These are phyloP conservation scores for Isatis lusitanica DNA, from an alignment of 441 rosid species.

Conservation along the genomic window DNA sequence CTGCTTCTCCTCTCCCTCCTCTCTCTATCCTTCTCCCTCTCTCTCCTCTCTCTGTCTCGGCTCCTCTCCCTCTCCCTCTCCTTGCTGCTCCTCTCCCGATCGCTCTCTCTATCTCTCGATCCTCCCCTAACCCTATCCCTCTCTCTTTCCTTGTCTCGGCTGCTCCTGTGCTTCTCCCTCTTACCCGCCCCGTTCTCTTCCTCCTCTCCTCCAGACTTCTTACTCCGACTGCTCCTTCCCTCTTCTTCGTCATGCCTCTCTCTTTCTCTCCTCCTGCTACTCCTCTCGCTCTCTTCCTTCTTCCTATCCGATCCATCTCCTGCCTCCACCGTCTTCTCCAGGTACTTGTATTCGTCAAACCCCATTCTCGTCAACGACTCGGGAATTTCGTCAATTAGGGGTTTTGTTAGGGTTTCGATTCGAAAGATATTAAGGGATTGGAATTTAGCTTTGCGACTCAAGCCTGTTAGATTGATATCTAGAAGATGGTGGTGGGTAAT, in stretches of 20 bases:
- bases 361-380: conserved; percentile 49
- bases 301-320: conserved; percentile 45
- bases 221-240: conserved; percentile 43
- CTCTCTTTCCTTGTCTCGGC: conserved; percentile 45
- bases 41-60: conserved; percentile 34
- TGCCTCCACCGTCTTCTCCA: conserved; percentile 86
- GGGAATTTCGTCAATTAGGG: conserved; percentile 40
- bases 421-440: neutral
- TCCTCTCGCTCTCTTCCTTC: conserved; percentile 62
- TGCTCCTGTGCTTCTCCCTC: conserved; percentile 48
- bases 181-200: conserved; percentile 53
- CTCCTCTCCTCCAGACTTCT: conserved; percentile 56
- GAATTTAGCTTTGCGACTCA: neutral
- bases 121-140: conserved; percentile 46
- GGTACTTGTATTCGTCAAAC: conserved; percentile 92
- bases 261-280: conserved; percentile 70
- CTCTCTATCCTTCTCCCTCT: conserved; percentile 35
- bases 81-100: conserved; percentile 41
- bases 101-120: conserved; percentile 39
- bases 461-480: conserved; percentile 18
- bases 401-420: conserved; percentile 46
- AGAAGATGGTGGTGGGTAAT: neutral
- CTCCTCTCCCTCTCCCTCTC: conserved; percentile 27
- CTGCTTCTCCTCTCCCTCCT: conserved; percentile 49
- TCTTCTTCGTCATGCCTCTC: conserved; percentile 52